Evolutionary conservation across 495 filamentous ascomycete genomes (phyloP).

Genomic region (Xylaria grammica): DNA sequence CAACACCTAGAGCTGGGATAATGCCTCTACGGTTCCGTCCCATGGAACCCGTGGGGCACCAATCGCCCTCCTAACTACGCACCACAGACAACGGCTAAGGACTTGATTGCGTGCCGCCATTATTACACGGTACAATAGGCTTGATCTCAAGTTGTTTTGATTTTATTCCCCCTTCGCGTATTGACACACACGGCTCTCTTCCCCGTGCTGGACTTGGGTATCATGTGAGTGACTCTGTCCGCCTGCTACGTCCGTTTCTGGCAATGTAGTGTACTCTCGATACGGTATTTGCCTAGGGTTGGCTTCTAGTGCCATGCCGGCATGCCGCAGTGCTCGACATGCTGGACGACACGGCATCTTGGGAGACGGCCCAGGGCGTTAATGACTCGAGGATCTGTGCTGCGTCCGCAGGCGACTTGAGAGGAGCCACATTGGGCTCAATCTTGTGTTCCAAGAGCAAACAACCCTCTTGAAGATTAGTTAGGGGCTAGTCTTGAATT

Average conservation of each 20-base stretch:
- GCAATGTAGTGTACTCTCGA: slow-evolving; percentile 20
- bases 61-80: slow-evolving; percentile 11
- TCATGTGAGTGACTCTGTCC: slow-evolving; percentile 13
- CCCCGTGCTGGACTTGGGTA: background rate
- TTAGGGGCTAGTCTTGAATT: background rate
- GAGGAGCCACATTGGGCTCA: slow-evolving; percentile 2
- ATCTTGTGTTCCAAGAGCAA: slow-evolving; percentile 1
- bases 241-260: slow-evolving; percentile 27
- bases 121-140: slow-evolving; percentile 18
- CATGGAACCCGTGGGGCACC: slow-evolving; percentile 39
- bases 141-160: slow-evolving; percentile 16
- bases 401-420: slow-evolving; percentile 7
- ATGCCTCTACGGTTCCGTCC: slow-evolving; percentile 33
- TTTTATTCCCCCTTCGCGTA: background rate
- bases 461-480: slow-evolving; percentile 1
- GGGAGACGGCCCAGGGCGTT: slow-evolving; percentile 29
- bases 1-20: slow-evolving; percentile 30
- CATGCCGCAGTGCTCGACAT: slow-evolving; percentile 34
- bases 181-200: slow-evolving; percentile 1
- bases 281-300: slow-evolving; percentile 20
- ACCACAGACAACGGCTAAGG: slow-evolving; percentile 4
- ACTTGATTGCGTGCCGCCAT: slow-evolving; percentile 17
- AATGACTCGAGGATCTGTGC: slow-evolving; percentile 38
- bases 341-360: slow-evolving; percentile 31
- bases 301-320: slow-evolving; percentile 12